Conservation (phyloP, 2,329 filamentous ascomycete genomes). For the Fusarium cyanostomum region DNA sequence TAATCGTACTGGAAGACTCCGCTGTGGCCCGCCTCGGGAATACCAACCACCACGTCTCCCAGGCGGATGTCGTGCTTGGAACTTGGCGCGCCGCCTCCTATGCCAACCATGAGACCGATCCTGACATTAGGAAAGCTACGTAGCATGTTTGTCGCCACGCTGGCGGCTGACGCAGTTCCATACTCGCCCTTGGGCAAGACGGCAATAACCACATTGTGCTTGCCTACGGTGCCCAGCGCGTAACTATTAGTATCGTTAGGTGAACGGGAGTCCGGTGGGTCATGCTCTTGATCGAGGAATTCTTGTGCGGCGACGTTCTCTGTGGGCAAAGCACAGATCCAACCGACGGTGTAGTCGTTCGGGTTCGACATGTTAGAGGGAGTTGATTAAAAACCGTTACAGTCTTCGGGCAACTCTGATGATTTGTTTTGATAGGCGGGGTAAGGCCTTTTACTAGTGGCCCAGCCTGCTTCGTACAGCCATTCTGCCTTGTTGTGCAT, state of each 20-base stretch:
- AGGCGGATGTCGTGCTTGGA: neutral
- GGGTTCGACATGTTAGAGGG: too few species aligned
- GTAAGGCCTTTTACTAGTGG: too few species aligned
- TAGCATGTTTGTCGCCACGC: neutral
- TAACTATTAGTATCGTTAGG: neutral
- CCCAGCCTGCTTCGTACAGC: too few species aligned
- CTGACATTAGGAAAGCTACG: neutral
- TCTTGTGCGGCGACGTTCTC: neutral
- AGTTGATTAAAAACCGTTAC: too few species aligned
- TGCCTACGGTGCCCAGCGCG: neutral
- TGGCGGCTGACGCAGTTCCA: neutral
- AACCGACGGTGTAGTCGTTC: neutral
- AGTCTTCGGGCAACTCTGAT: too few species aligned
- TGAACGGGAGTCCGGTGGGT: neutral
- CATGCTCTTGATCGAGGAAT: constrained; percentile 1
- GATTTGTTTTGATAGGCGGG: too few species aligned
- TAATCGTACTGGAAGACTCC: neutral
- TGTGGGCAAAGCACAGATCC: neutral
- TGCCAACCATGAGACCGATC: constrained; percentile 9
- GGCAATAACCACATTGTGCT: constrained; percentile 6
- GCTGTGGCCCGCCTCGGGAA: neutral
- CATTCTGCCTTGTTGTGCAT: too few species aligned
- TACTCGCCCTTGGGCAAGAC: neutral
- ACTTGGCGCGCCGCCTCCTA: constrained; percentile 3
- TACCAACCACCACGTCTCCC: neutral